Evolutionary conservation across 805 yeast species (phyloP).

Genomic region (Cyberlindnera meyerae): DNA sequence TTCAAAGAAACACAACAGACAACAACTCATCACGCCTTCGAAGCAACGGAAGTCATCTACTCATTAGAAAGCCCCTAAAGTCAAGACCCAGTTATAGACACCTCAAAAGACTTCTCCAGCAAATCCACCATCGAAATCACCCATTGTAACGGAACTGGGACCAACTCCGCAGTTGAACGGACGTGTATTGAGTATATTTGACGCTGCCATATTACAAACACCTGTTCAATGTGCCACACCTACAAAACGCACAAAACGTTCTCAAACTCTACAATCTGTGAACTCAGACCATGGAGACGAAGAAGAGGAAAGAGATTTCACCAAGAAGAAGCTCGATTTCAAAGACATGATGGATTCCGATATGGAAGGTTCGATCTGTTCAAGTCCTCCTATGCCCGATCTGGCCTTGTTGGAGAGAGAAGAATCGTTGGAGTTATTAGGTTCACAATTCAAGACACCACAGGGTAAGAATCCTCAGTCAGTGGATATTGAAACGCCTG

Average conservation of each 20-base stretch:
- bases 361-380: slow-evolving; percentile 1
- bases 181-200: slow-evolving; percentile 68
- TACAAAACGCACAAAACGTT: too few relatives aligned
- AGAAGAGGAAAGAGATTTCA: slow-evolving; percentile 1
- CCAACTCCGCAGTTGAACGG: slow-evolving; percentile 89
- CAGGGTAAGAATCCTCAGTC: slow-evolving; percentile 12
- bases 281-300: too few relatives aligned
- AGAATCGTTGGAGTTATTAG: not conserved
- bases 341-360: slow-evolving; percentile 5
- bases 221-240: slow-evolving; percentile 16
- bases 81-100: slow-evolving; percentile 12
- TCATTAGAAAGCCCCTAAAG: not conserved
- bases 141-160: slow-evolving; percentile 45
- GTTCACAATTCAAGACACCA: slow-evolving; percentile 17
- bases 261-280: too few relatives aligned
- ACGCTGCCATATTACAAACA: slow-evolving; percentile 25
- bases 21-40: slow-evolving; percentile 3
- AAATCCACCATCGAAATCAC: slow-evolving; percentile 7
- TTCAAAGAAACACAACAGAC: slow-evolving; percentile 18
- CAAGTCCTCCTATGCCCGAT: slow-evolving; percentile 1
- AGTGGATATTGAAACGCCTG: slow-evolving; percentile 35
- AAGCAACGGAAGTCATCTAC: not conserved
- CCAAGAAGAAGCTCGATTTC: slow-evolving; percentile 12
- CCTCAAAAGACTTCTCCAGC: slow-evolving; percentile 26
- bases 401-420: not conserved